Evolutionary conservation across 768 basidiomycete genomes (phyloP), one percentile per base, ranked within the genome.

Genomic region (Lactarius tabidus): DNA sequence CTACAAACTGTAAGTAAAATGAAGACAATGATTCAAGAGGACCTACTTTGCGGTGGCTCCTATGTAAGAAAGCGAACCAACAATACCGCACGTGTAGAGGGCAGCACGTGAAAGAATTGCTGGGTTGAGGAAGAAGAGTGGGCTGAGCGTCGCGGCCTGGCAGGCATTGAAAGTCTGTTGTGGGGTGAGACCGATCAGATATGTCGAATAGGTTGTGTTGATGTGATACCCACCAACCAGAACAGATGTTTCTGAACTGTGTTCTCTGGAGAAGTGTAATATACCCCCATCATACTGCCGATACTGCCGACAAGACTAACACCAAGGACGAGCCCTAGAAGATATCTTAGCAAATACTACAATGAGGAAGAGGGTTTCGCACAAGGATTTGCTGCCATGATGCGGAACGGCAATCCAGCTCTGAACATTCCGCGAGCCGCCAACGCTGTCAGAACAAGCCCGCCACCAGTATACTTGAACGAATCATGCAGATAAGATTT

Each of bases 371-470:
- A 20, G 43, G 45, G 7, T 7, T 38, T 74, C 84, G 65, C 69
- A 87, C 91, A 93, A 65, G 92, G 92, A 75, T 93, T 93, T 17
- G 90, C 84, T 0, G 88, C 77, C 91, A 94, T 91, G 60, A 94
- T 78, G 62, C 87, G 82, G 76, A 85, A 85, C 72, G 2, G 91
- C 87, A 61, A 84, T 84, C 69, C 76, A 28, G 67, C 69, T 52
- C 33, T 83, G 76, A 91, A 93, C 77, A 93, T 78, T 56, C 84
- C 77, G n/a, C 90, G 84, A 3, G 93, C 93, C n/a, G 85, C 85
- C 17, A 88, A 73, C 0, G 93, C 92, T 1, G 91, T 93, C 39
- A 93, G 74, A 2, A 79, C 79, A 29, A 95, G 84, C 1, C 93
- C 93, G 55, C 82, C 89, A 14, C 89, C 93, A 7, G 92, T 91